Base-by-base conservation (phyloP, 345 rosid genomes). In the Trapa incisa region DNA sequence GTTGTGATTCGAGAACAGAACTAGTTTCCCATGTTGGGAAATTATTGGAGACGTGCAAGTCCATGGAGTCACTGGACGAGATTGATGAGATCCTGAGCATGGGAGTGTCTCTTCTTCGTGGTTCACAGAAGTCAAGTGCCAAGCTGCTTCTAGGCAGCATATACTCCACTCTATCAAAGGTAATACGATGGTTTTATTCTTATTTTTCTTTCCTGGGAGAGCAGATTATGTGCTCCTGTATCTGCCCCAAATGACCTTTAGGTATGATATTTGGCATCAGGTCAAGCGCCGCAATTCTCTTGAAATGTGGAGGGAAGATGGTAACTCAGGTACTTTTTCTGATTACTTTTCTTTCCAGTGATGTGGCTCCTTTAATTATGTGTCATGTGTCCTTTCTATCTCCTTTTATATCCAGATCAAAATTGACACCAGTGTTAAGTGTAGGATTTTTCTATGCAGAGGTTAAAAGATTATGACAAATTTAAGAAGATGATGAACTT, bases 1-100 rank as follows among this genome's bases (percentile, higher is more conserved):
- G 92, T 63, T 93, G 97, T 80, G 98, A 93, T 48, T 78, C 85
- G 11, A 85, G 73, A 71, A 84, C 77, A 62, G 86, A 78, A 76
- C 78, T 93, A 64, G 74, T 90, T 71, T 80, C 90, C 54, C 92
- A 87, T 79, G 96, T 79, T 72, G 61, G 10, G 65, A 77, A 64
- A 72, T 75, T 87, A 75, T 42, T 84, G 57, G 76, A 79, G 72
- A 82, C 87, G 8, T 83, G 94, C 67, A 76, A 86, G 73, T 42
- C 52, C 10, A 72, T 87, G 45, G 77, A 85, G 75, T 77, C 83
- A 47, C 75, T 38, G 29, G 83, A 79, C 47, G 87, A 85, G 32
- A 47, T 82, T 47, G 88, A 86, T 76, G 82, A 81, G 78, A 71
- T 90, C 67, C 75, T 93, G 69, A 80, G 74, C 68, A 73, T 88